These are phyloP conservation scores for Dacryopinax spathularia DNA, from an alignment of 768 basidiomycete species.

Conservation along the genomic window DNA sequence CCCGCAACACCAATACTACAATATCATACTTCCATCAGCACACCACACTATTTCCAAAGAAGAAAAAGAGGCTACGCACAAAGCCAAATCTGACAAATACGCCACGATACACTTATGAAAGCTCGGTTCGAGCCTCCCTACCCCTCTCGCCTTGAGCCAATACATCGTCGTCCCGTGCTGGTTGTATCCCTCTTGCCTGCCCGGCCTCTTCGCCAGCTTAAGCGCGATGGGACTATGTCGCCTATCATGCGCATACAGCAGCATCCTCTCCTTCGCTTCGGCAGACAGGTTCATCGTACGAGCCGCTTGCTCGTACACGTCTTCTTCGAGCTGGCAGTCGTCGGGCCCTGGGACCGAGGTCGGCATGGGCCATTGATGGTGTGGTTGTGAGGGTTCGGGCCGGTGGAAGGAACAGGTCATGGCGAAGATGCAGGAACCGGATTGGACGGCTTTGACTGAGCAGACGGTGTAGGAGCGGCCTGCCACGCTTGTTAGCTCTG, in stretches of 20 bases:
- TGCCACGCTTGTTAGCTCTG: neutral
- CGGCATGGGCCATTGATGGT: conserved; percentile 56
- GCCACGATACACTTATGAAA: conserved; percentile 79
- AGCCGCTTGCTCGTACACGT: conserved; percentile 18
- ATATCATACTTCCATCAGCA: conserved; percentile 9
- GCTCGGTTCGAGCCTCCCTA: conserved; percentile 49
- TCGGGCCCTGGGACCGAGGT: conserved; percentile 40
- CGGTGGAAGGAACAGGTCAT: conserved; percentile 71
- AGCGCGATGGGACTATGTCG: conserved; percentile 53
- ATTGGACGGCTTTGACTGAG: conserved; percentile 35
- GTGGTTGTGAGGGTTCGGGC: conserved; percentile 62
- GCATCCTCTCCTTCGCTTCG: neutral
- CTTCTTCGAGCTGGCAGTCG: conserved; percentile 47
- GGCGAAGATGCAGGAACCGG: conserved; percentile 41
- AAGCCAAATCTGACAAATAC: conserved; percentile 64
- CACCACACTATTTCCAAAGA: neutral
- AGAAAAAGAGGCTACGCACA: conserved; percentile 36
- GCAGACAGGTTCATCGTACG: neutral
- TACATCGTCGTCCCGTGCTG: conserved; percentile 30
- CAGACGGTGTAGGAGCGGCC: conserved; percentile 57
- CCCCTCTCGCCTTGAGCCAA: conserved; percentile 66
- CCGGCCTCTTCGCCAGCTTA: conserved; percentile 31
- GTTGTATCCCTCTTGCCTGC: neutral
- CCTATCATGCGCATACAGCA: conserved; percentile 38
- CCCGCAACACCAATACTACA: conserved; percentile 43